These are phyloP conservation scores for Echinosophora koreensis DNA, from an alignment of 306 rosid genomes.

Conservation along the genomic window DNA sequence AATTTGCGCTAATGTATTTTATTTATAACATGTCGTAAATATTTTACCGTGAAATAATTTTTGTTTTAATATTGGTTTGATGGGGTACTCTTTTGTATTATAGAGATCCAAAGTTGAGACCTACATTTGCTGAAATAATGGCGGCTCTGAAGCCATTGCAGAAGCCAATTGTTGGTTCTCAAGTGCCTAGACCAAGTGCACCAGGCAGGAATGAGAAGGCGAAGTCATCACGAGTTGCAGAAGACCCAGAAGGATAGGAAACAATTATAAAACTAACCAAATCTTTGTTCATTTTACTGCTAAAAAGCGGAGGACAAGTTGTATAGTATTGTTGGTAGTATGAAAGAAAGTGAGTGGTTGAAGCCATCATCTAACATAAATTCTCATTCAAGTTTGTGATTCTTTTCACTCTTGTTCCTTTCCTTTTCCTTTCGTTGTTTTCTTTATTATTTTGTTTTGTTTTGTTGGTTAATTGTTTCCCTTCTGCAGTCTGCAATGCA, in stretches of 20 bases:
- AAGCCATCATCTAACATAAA: conserved; percentile 56
- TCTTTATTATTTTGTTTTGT: not conserved
- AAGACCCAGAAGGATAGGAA: conserved; percentile 55
- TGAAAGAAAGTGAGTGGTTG: conserved; percentile 51
- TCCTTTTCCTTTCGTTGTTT: conserved; percentile 18
- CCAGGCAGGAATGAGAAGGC: conserved; percentile 46
- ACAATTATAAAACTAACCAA: conserved; percentile 52
- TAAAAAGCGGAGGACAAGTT: conserved; percentile 50
- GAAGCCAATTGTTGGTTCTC: conserved; percentile 71
- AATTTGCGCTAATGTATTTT: not conserved
- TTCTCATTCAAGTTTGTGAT: conserved; percentile 57
- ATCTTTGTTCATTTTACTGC: conserved; percentile 54
- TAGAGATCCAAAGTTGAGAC: conserved; percentile 92
- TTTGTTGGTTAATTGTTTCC: not conserved
- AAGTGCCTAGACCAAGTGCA: conserved; percentile 58
- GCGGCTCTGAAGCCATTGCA: conserved; percentile 88
- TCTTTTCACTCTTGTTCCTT: conserved; percentile 49
- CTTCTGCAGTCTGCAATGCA: conserved; percentile 49
- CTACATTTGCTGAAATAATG: conserved; percentile 93
- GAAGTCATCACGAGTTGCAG: conserved; percentile 53
- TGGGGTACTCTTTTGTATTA: conserved; percentile 46
- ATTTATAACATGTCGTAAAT: conserved; percentile 16
- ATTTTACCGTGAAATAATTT: not conserved
- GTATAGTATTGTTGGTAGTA: conserved; percentile 57
- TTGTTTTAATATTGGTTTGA: conserved; percentile 1